These are phyloP conservation scores for Fragaria ananassa DNA, from an alignment of 306 rosid genomes.

Conservation along the genomic window DNA sequence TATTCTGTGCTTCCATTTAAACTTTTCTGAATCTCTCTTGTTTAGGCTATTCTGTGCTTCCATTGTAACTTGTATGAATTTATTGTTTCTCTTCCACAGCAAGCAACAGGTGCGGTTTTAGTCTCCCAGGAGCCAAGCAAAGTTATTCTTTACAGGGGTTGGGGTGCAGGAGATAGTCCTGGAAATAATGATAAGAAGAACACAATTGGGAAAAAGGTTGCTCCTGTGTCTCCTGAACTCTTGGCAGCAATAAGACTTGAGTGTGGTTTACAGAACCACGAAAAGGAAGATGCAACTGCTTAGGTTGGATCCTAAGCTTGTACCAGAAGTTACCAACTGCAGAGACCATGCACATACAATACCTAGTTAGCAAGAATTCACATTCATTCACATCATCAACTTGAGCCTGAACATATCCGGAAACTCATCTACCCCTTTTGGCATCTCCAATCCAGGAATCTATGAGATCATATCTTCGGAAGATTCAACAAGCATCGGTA, in stretches of 20 bases:
- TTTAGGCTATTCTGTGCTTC: too few species aligned
- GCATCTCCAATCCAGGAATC: background rate
- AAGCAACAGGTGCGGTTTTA: slow-evolving; percentile 79
- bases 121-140: slow-evolving; percentile 89
- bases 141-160: slow-evolving; percentile 82
- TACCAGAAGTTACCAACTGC: background rate
- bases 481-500: background rate
- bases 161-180: slow-evolving; percentile 62
- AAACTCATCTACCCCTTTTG: background rate
- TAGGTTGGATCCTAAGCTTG: slow-evolving; percentile 10
- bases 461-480: slow-evolving; percentile 2
- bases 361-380: background rate
- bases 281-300: slow-evolving; percentile 19
- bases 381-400: background rate
- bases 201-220: slow-evolving; percentile 19
- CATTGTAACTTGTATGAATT: too few species aligned
- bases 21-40: slow-evolving; percentile 22
- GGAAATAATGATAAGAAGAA: slow-evolving; percentile 24
- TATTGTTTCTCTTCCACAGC: slow-evolving; percentile 43
- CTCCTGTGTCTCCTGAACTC: slow-evolving; percentile 59
- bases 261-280: slow-evolving; percentile 58
- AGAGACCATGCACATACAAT: slow-evolving; percentile 1
- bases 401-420: background rate
- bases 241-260: slow-evolving; percentile 82
- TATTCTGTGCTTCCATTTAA: slow-evolving; percentile 16